Conservation (phyloP, 345 rosid species). For the Passiflora organensis region DNA sequence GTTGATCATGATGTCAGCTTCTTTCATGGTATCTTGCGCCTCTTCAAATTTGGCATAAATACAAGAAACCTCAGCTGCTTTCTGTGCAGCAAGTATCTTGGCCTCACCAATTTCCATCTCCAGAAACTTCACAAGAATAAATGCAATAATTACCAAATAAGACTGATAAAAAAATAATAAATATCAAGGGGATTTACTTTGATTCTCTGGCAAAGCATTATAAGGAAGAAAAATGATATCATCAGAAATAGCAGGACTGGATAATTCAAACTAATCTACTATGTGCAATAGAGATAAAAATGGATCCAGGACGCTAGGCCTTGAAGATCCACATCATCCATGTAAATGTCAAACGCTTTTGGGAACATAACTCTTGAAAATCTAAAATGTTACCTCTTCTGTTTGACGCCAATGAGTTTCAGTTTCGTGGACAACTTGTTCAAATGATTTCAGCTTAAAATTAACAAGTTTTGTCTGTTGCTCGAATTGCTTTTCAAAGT, state of each 20-base stretch:
- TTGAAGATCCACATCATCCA: no score
- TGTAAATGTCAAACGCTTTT: no score
- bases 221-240: neutral
- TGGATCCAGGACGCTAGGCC: no score
- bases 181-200: neutral
- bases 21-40: slow-evolving; percentile 77
- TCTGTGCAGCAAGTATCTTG: slow-evolving; percentile 55
- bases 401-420: slow-evolving; percentile 37
- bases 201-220: neutral
- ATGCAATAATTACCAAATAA: no score
- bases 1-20: slow-evolving; percentile 79
- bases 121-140: slow-evolving; percentile 44
- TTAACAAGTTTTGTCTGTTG: slow-evolving; percentile 38
- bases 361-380: no score
- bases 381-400: slow-evolving; percentile 41
- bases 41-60: slow-evolving; percentile 75
- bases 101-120: slow-evolving; percentile 72
- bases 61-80: slow-evolving; percentile 60
- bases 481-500: slow-evolving; percentile 48
- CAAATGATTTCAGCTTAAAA: slow-evolving; percentile 43
- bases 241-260: neutral
- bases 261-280: neutral
- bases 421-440: slow-evolving; percentile 35
- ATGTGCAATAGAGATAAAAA: no score
- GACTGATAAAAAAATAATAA: neutral